A percentile compares a stretch with the other conserved stretches of the same genome.
These are phyloP conservation scores for Volutella citrinella DNA, from an alignment of 2,329 filamentous ascomycete species.

Conservation along the genomic window DNA sequence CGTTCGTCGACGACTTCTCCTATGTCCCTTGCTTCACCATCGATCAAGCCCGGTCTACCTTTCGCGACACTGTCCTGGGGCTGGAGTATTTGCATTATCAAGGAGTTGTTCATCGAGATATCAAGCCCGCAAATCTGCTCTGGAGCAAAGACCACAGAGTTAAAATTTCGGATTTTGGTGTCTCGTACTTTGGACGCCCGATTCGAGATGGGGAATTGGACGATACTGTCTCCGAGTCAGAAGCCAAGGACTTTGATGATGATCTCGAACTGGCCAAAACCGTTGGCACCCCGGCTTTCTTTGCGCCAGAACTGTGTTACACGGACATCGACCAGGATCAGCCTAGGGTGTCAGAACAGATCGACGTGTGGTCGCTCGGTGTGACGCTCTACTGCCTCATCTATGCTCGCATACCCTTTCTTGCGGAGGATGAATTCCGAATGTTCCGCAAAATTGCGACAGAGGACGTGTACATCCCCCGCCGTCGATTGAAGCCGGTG, in stretches of 20 bases:
- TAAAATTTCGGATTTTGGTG: conserved; percentile 98
- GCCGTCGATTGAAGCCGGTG: conserved; percentile 74
- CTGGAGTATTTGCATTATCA: conserved; percentile 91
- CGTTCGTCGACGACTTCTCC: conserved; percentile 81
- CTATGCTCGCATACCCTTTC: conserved; percentile 89
- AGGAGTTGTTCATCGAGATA: conserved; percentile 79
- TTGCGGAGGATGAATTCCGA: conserved; percentile 86
- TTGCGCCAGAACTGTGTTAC: conserved; percentile 93
- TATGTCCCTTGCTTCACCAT: conserved; percentile 94
- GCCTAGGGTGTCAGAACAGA: conserved; percentile 83
- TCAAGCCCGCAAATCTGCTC: conserved; percentile 86
- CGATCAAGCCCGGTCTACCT: conserved; percentile 75
- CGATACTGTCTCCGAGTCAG: conserved; percentile 72
- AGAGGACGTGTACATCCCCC: conserved; percentile 87
- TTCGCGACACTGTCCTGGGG: conserved; percentile 89
- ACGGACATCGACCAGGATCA: conserved; percentile 69
- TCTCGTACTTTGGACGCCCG: conserved; percentile 91
- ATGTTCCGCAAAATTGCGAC: conserved; percentile 91
- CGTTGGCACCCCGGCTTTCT: conserved; percentile 95
- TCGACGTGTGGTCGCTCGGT: conserved; percentile 95
- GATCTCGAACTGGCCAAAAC: conserved; percentile 97
- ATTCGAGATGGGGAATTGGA: conserved; percentile 79
- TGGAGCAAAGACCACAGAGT: conserved; percentile 82
- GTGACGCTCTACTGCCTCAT: conserved; percentile 95
- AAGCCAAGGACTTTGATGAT: conserved; percentile 84